Evolutionary conservation across 345 rosid genomes (phyloP).

Genomic region (Draba incana): DNA sequence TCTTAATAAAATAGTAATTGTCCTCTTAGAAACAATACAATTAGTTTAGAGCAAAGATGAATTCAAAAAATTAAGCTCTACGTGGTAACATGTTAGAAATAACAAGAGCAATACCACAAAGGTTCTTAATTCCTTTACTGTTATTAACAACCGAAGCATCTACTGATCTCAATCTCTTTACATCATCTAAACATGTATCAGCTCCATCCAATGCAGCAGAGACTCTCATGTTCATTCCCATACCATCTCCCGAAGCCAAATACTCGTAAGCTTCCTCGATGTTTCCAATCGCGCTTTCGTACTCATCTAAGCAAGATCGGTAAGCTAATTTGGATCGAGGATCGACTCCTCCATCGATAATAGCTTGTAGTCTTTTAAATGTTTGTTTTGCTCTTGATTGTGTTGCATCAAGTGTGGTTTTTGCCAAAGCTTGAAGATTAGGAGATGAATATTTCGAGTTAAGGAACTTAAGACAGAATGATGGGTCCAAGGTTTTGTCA

Average conservation of each 20-base stretch:
- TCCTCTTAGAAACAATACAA: conserved; percentile 30
- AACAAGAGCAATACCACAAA: conserved; percentile 44
- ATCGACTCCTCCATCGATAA: conserved; percentile 38
- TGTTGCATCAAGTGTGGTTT: conserved; percentile 37
- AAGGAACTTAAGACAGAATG: conserved; percentile 38
- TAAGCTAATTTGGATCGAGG: conserved; percentile 39
- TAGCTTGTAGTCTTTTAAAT: conserved; percentile 28
- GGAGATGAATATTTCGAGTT: conserved; percentile 32
- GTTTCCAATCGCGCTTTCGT: conserved; percentile 5
- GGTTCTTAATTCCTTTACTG: conserved; percentile 31
- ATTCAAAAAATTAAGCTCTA: conserved; percentile 25
- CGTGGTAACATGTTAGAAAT: conserved; percentile 42
- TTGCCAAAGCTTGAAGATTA: conserved; percentile 34
- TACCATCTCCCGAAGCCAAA: conserved; percentile 37
- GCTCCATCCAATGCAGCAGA: conserved; percentile 43
- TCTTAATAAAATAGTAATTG: conserved; percentile 1
- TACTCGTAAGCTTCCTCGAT: conserved; percentile 34
- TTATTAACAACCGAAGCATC: conserved; percentile 37
- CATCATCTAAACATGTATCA: conserved; percentile 40
- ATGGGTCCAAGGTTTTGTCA: conserved; percentile 35
- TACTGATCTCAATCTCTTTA: conserved; percentile 35
- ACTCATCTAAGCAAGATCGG: conserved; percentile 38
- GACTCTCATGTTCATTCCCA: conserved; percentile 34
- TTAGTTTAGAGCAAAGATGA: conserved; percentile 8
- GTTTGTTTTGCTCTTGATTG: conserved; percentile 31